phyloP scores from a whole-genome alignment of 208 protist species.

The Blastocrithidia nonstop region DNA sequence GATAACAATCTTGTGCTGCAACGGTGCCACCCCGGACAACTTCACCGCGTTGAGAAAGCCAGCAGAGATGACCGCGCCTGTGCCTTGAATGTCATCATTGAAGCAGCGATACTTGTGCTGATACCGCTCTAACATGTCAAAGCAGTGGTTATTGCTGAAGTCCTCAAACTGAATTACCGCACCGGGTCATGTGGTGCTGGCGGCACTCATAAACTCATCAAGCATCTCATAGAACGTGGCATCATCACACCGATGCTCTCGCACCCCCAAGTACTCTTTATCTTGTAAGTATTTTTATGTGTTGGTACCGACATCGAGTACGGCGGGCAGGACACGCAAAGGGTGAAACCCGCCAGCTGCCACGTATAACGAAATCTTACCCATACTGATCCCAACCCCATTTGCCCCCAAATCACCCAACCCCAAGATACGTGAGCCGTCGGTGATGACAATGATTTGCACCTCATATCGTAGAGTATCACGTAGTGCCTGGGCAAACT shows the following conservation, averaged over 20 bases:
- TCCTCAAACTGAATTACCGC: constrained; percentile 93
- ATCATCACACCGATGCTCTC: constrained; percentile 40
- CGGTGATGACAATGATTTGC: constrained; percentile 93
- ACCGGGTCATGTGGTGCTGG: constrained; percentile 63
- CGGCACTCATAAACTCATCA: constrained; percentile 86
- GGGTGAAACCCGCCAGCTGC: constrained; percentile 83
- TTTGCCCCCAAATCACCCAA: constrained; percentile 89
- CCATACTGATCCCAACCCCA: constrained; percentile 92
- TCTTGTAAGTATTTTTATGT: constrained; percentile 65
- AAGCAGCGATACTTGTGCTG: constrained; percentile 87
- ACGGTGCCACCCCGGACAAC: constrained; percentile 21
- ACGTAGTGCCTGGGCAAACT: constrained; percentile 64
- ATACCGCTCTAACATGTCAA: constrained; percentile 88
- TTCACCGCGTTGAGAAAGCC: constrained; percentile 84
- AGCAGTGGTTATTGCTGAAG: constrained; percentile 90
- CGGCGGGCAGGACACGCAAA: constrained; percentile 67
- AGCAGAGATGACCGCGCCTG: constrained; percentile 87
- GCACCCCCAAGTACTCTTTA: constrained; percentile 72
- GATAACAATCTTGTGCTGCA: constrained; percentile 68
- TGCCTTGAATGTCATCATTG: constrained; percentile 98
- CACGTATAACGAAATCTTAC: constrained; percentile 88
- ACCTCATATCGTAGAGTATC: constrained; percentile 56
- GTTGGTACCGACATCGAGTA: constrained; percentile 87
- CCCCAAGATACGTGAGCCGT: constrained; percentile 92
- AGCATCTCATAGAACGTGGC: constrained; percentile 78